Conservation (phyloP, 805 yeast genomes). For the Clavispora asparagi region DNA sequence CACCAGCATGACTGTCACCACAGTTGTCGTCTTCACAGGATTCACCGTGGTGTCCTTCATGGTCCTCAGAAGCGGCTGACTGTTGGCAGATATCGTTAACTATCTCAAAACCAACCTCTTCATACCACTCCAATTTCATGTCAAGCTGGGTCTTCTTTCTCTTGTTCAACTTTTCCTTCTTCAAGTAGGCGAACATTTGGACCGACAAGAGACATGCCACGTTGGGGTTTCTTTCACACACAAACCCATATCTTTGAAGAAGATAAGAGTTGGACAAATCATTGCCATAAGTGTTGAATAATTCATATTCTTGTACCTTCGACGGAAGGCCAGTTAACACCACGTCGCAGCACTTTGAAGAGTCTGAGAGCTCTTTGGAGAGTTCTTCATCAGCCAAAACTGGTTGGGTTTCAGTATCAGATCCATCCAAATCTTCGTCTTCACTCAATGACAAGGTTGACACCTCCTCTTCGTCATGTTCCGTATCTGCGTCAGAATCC, state of each 20-base stretch:
- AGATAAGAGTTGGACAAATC: constrained; percentile 60
- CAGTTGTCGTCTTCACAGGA: constrained; percentile 13
- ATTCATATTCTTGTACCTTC: constrained; percentile 44
- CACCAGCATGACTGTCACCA: constrained; percentile 16
- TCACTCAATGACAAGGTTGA: constrained; percentile 14
- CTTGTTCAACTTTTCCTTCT: constrained; percentile 14
- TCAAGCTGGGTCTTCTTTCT: constrained; percentile 30
- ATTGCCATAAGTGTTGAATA: constrained; percentile 79
- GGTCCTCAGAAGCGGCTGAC: constrained; percentile 2
- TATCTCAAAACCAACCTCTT: constrained; percentile 37
- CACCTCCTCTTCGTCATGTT: constrained; percentile 15
- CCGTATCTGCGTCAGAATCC: constrained; percentile 19
- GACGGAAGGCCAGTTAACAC: constrained; percentile 40
- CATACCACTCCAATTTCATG: constrained; percentile 46
- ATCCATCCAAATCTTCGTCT: constrained; percentile 15
- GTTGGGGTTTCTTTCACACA: constrained; percentile 40
- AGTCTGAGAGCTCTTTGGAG: constrained; percentile 29
- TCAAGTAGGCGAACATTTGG: constrained; percentile 37
- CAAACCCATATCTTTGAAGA: constrained; percentile 76
- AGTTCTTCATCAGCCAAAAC: constrained; percentile 18
- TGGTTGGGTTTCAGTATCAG: constrained; percentile 1
- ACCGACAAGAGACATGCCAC: constrained; percentile 57
- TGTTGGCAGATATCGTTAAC: constrained; percentile 20
- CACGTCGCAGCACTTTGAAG: constrained; percentile 65
- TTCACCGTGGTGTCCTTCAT: constrained; percentile 7